A percentile compares a stretch with the other conserved stretches of the same genome.
Evolutionary conservation across 2,329 filamentous ascomycete species (phyloP).

Genomic region (Xylaria sp.): DNA sequence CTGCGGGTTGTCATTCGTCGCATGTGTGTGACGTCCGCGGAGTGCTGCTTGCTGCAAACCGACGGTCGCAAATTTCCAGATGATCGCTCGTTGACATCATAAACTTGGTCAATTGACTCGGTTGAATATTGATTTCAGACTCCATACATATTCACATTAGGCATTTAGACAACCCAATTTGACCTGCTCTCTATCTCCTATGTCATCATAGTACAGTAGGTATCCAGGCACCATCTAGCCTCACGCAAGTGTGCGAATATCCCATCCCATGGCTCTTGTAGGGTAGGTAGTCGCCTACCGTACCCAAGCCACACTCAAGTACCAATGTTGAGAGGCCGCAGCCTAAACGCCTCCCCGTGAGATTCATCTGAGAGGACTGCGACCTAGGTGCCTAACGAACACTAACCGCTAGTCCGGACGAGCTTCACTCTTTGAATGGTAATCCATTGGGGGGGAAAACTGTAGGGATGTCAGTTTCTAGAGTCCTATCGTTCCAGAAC

Average conservation of each 20-base stretch:
- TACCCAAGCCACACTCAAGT: conserved; percentile 13
- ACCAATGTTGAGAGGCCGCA: conserved; percentile 3
- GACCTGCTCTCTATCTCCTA: conserved; percentile 1
- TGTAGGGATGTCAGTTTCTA: neutral
- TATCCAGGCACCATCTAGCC: neutral
- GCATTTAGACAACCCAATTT: neutral
- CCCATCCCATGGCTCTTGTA: neutral
- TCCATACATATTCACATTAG: neutral
- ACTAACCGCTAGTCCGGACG: neutral
- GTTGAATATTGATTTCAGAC: neutral
- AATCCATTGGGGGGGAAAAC: neutral
- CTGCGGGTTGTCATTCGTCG: conserved; percentile 1
- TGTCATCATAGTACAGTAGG: conserved; percentile 13
- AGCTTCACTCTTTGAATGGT: neutral
- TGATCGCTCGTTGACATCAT: conserved; percentile 35
- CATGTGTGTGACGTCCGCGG: conserved; percentile 14
- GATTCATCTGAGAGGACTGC: too few relatives aligned
- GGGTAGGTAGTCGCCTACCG: neutral
- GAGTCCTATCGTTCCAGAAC: neutral
- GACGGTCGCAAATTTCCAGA: conserved; percentile 5
- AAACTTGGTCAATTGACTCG: conserved; percentile 16
- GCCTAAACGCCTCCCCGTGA: neutral
- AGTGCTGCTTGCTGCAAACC: conserved; percentile 8
- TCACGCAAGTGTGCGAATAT: conserved; percentile 9
- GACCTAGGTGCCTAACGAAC: neutral